Conservation (phyloP, 169 alveolate species). For the Amoebophrya sp. region DNA sequence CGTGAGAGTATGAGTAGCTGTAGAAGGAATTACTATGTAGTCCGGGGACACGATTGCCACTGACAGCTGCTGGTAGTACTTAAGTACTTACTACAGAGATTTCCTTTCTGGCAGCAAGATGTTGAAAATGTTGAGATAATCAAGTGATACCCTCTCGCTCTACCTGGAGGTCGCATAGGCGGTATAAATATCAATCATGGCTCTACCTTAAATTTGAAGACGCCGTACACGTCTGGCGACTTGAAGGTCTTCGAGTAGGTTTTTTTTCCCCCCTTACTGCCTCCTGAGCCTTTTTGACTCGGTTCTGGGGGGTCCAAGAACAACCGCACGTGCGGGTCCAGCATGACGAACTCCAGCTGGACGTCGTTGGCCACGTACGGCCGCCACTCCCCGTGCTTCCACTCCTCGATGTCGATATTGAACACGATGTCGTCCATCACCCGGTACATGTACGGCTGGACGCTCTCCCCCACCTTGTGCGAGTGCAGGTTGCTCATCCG, state of each 20-base stretch:
- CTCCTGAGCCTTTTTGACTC: no score
- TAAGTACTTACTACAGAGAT: no score
- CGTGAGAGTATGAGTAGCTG: no score
- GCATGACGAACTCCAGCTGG: slow-evolving; percentile 13
- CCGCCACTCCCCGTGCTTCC: not conserved
- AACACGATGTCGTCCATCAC: slow-evolving; percentile 6
- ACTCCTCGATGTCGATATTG: slow-evolving; percentile 12
- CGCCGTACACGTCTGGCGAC: slow-evolving; percentile 16
- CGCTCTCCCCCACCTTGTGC: slow-evolving; percentile 15
- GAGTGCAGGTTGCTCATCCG: not conserved
- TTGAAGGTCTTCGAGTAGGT: slow-evolving; percentile 9
- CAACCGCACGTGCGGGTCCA: slow-evolving; percentile 4
- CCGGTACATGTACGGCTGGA: slow-evolving; percentile 13
- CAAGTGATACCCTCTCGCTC: no score
- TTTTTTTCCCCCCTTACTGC: not conserved
- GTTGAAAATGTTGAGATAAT: no score
- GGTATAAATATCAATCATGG: no score
- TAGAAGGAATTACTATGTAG: no score
- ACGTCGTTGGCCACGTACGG: not conserved
- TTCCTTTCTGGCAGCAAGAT: no score
- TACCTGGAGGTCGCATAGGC: no score
- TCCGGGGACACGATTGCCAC: no score
- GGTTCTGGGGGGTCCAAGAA: not conserved
- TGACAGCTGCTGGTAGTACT: no score
- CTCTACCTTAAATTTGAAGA: slow-evolving; percentile 5